These are phyloP conservation scores for Fusarium sp. DNA, from an alignment of 2,329 filamentous ascomycete genomes.

Conservation along the genomic window DNA sequence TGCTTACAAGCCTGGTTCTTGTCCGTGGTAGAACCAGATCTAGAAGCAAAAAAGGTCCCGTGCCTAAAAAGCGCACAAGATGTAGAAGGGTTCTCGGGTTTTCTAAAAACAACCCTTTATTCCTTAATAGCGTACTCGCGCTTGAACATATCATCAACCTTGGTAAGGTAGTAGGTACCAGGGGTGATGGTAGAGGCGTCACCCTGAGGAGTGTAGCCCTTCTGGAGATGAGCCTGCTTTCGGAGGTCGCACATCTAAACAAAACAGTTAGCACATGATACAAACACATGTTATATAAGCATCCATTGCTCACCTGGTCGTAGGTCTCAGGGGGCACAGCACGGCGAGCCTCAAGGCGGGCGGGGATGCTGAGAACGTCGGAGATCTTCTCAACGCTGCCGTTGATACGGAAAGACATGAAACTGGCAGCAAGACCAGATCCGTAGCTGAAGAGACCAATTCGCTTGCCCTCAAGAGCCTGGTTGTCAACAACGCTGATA, in stretches of 20 bases:
- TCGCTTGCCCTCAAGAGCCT: constrained; percentile 77
- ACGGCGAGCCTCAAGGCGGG: constrained; percentile 74
- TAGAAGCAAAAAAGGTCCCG: constrained; percentile 35
- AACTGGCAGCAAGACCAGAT: constrained; percentile 78
- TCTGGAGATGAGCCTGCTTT: constrained; percentile 86
- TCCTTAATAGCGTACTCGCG: constrained; percentile 82
- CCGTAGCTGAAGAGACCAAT: constrained; percentile 85
- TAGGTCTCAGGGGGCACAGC: constrained; percentile 79
- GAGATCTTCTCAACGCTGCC: constrained; percentile 77
- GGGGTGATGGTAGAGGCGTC: constrained; percentile 73
- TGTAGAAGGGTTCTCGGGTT: constrained; percentile 35
- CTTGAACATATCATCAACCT: constrained; percentile 89
- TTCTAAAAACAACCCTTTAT: constrained; percentile 56
- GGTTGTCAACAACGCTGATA: constrained; percentile 73
- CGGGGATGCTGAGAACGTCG: constrained; percentile 77
- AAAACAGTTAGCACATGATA: constrained; percentile 40
- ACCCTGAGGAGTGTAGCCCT: constrained; percentile 79
- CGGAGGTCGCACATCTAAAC: constrained; percentile 81
- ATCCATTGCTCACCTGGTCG: constrained; percentile 71
- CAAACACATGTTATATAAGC: neutral
- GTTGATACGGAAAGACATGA: constrained; percentile 79
- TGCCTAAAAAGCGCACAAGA: constrained; percentile 28
- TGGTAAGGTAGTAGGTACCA: constrained; percentile 83
- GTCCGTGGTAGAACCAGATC: constrained; percentile 20
- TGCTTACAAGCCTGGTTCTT: constrained; percentile 29